Base-by-base conservation (phyloP, 2,329 filamentous ascomycete genomes). In the Neonectria faginata region DNA sequence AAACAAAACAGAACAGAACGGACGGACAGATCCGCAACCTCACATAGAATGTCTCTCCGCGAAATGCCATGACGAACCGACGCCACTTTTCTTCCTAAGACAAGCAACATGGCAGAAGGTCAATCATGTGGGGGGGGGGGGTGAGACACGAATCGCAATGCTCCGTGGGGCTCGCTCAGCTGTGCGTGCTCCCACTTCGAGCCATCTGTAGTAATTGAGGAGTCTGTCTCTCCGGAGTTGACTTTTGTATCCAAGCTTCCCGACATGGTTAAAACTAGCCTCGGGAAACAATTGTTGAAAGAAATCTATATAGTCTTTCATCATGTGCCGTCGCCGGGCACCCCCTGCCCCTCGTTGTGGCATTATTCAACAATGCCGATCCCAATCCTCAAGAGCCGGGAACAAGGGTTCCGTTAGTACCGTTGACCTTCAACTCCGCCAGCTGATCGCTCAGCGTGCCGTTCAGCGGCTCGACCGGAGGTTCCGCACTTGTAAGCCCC, bases 401-500 rank as follows among this genome's bases (percentile, higher is more conserved):
- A 39, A 31, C 33, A 53, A 27, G 45, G 47, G 36, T 27, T 42
- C 44, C 56, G 50, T 55, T 53, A 29, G 52, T 64, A 7, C 71
- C 71, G 45, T 69, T 71, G 20, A 73, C 29, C 18, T 64, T 66
- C 61, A 73, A 58, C 33, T 70, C 65, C 16, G 69, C 71, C 54
- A 73, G 53, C 36, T 69, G 61, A 33, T 73, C 68, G 39, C 54
- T 69, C 47, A 73, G 33, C 22, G 60, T 59, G 31, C 62, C 62
- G 41, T 70, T 70, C 27, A 58, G 45, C 3, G 55, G 45, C 47
- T 66, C 66, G 11, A 62, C 53, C 14, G 66, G 66, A 7, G 73
- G 57, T 18, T 77, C 75, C 20, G 68, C 70, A 50, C 66, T 78
- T 4, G 92, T 96, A 66, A 99, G 85, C 1, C 93, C 95, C 79